phyloP scores from a whole-genome alignment of 2,329 filamentous ascomycete genomes.

The Neoascochyta sp. region DNA sequence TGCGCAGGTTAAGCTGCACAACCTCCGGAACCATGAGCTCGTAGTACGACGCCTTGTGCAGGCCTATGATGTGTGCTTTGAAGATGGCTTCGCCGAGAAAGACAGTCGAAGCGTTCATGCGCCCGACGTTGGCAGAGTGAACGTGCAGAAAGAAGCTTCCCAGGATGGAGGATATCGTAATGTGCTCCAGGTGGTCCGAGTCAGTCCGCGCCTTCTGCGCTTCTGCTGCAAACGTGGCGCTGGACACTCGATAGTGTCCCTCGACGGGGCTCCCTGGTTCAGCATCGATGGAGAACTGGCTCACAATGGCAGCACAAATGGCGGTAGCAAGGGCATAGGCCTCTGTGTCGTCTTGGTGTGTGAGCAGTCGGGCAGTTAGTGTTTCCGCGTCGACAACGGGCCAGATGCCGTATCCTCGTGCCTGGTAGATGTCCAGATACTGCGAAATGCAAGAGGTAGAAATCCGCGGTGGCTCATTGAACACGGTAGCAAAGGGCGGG shows the following conservation, averaged over 20 bases:
- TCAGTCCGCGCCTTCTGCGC: constrained; percentile 25
- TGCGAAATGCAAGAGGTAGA: constrained; percentile 32
- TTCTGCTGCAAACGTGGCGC: constrained; percentile 29
- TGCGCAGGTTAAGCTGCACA: constrained; percentile 26
- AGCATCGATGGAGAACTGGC: constrained; percentile 33
- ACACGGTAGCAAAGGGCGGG: constrained; percentile 12
- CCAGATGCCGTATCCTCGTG: constrained; percentile 34
- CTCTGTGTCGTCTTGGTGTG: constrained; percentile 30
- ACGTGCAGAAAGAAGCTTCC: constrained; percentile 36
- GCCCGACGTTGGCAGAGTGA: constrained; percentile 34
- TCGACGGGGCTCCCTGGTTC: constrained; percentile 31
- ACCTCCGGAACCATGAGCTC: constrained; percentile 22
- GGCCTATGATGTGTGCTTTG: constrained; percentile 33
- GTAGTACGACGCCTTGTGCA: constrained; percentile 28
- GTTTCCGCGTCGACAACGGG: constrained; percentile 34
- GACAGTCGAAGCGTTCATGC: constrained; percentile 33
- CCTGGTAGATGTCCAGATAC: constrained; percentile 32
- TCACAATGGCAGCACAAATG: constrained; percentile 35
- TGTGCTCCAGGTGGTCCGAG: constrained; percentile 31
- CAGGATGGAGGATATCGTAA: constrained; percentile 28
- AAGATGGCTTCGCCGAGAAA: constrained; percentile 33
- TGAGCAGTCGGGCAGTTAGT: constrained; percentile 31
- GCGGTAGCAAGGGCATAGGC: constrained; percentile 31
- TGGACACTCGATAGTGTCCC: constrained; percentile 31
- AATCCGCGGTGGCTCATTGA: constrained; percentile 23